Conservation (phyloP, 805 yeast genomes). For the Kodamaea nitidulidarum region DNA sequence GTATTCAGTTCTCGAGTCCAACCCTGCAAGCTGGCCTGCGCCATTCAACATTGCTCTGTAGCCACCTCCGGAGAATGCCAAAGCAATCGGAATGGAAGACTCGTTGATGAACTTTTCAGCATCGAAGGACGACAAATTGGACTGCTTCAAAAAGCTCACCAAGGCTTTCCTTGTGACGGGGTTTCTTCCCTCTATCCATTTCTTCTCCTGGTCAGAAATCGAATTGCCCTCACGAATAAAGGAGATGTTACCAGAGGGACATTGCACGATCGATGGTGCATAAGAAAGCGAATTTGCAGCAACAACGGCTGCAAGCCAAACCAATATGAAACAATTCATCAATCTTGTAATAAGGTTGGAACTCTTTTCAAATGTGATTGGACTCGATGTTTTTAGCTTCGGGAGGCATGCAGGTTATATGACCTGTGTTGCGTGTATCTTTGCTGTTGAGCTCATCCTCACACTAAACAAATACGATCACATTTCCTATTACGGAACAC, state of each 20-base stretch:
- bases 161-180: slow-evolving; percentile 23
- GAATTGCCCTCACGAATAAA: slow-evolving; percentile 25
- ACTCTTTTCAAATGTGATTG: no score
- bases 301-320: slow-evolving; percentile 4
- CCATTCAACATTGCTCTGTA: slow-evolving; percentile 58
- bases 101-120: slow-evolving; percentile 19
- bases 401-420: no score
- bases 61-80: slow-evolving; percentile 41
- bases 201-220: slow-evolving; percentile 21
- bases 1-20: slow-evolving; percentile 66
- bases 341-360: no score
- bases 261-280: slow-evolving; percentile 28
- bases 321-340: not conserved
- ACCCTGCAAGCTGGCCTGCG: slow-evolving; percentile 77
- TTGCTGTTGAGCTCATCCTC: no score
- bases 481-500: no score
- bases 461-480: no score
- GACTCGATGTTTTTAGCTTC: no score
- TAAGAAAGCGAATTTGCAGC: slow-evolving; percentile 12
- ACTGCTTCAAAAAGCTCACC: slow-evolving; percentile 18
- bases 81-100: slow-evolving; percentile 21
- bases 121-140: slow-evolving; percentile 21
- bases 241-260: slow-evolving; percentile 18
- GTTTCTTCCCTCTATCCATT: slow-evolving; percentile 24
- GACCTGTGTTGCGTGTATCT: no score